These are phyloP conservation scores for Lodderomyces margitis DNA, from an alignment of 1,139 yeast species.

Conservation along the genomic window DNA sequence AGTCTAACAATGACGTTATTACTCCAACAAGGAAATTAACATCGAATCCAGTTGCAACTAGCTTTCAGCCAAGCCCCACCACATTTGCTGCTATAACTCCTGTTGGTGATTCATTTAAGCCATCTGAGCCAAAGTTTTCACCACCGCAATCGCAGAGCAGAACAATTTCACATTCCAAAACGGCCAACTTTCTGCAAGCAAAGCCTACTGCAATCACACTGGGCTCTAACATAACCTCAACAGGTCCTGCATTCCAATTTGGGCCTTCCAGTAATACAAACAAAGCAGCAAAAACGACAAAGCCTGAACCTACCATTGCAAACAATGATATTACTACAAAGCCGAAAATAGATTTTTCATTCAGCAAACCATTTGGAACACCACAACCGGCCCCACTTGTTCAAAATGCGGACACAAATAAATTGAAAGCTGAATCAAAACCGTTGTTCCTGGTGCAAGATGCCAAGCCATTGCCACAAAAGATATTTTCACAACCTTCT, in stretches of 20 bases:
- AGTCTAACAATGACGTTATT: not conserved
- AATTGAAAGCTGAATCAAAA: not conserved
- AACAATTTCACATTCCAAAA: not conserved
- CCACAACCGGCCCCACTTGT: not conserved
- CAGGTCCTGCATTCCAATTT: not conserved
- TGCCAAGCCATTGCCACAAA: not conserved
- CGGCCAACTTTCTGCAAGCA: not conserved
- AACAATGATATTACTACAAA: not conserved
- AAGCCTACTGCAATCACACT: not conserved
- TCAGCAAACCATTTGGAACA: conserved; percentile 4
- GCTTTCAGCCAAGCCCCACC: not conserved
- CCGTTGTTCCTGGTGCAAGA: not conserved
- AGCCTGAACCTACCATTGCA: not conserved
- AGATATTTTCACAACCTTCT: no score
- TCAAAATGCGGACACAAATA: not conserved
- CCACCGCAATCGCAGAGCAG: not conserved
- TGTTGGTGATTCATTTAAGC: not conserved
- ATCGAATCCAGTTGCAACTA: not conserved
- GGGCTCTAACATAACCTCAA: not conserved
- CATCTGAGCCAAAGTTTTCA: not conserved
- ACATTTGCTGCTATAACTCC: conserved; percentile 1
- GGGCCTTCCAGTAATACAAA: not conserved
- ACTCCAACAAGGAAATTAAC: not conserved
- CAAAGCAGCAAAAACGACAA: not conserved
- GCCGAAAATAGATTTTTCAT: conserved; percentile 10